Evolutionary conservation across 768 basidiomycete genomes (phyloP).

Genomic region (Pleurotus salmoneostramineus): DNA sequence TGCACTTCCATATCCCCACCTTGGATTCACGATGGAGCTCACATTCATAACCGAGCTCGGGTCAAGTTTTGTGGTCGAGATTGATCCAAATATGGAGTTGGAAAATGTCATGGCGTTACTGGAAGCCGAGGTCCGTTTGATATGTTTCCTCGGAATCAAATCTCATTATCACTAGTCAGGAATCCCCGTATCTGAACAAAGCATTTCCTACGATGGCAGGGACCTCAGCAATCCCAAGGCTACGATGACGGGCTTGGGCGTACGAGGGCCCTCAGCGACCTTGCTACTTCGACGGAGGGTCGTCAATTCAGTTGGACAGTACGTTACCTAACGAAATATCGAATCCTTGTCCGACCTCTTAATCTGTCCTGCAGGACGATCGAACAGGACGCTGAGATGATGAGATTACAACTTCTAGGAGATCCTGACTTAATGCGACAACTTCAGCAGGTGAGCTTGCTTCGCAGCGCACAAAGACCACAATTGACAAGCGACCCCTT

Average conservation of each 20-base stretch:
- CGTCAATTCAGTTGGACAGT: slow-evolving; percentile 38
- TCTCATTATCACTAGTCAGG: slow-evolving; percentile 50
- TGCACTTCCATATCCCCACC: slow-evolving; percentile 8
- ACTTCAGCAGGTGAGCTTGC: slow-evolving; percentile 53
- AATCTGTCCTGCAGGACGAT: slow-evolving; percentile 40
- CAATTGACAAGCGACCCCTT: not conserved
- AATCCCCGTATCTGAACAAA: slow-evolving; percentile 69
- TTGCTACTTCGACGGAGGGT: slow-evolving; percentile 65
- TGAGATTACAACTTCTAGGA: slow-evolving; percentile 84
- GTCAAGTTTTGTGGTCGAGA: slow-evolving; percentile 66
- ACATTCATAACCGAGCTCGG: slow-evolving; percentile 72
- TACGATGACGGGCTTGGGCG: slow-evolving; percentile 65
- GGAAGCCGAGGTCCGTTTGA: slow-evolving; percentile 77
- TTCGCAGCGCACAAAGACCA: not conserved
- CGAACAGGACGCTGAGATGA: slow-evolving; percentile 86
- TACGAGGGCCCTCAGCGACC: slow-evolving; percentile 56
- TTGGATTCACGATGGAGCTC: slow-evolving; percentile 49
- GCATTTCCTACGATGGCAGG: slow-evolving; percentile 60
- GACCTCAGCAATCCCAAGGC: slow-evolving; percentile 64
- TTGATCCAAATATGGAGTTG: slow-evolving; percentile 87
- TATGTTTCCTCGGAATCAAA: not conserved
- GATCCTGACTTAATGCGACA: slow-evolving; percentile 78
- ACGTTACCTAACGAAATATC: slow-evolving; percentile 4
- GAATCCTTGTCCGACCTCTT: not conserved
- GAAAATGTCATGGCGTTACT: slow-evolving; percentile 90